phyloP scores from a whole-genome alignment of 164 flowering plant genomes.

The Dillenia suffruticosa region DNA sequence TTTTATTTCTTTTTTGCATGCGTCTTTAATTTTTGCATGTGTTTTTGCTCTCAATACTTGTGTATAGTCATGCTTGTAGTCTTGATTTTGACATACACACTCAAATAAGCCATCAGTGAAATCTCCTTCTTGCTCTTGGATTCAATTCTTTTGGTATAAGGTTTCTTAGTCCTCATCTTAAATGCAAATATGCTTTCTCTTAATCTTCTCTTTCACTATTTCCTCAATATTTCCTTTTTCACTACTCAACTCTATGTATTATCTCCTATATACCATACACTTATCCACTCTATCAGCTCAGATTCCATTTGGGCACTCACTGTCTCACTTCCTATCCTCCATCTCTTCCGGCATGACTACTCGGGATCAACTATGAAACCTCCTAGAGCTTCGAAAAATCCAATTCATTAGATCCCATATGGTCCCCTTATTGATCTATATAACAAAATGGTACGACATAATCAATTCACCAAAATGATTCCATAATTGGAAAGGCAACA shows the following conservation, averaged over 20 bases:
- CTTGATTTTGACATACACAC: slow-evolving; percentile 80
- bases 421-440: too few relatives aligned
- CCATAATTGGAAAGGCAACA: too few relatives aligned
- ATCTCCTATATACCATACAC: slow-evolving; percentile 85
- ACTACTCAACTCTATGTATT: slow-evolving; percentile 64
- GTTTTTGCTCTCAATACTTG: slow-evolving; percentile 82
- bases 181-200: slow-evolving; percentile 63
- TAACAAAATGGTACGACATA: too few relatives aligned
- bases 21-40: too few relatives aligned
- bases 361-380: slow-evolving; percentile 71
- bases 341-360: slow-evolving; percentile 91
- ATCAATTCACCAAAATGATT: too few relatives aligned
- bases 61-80: slow-evolving; percentile 83
- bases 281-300: slow-evolving; percentile 88
- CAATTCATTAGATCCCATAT: too few relatives aligned
- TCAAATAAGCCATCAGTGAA: slow-evolving; percentile 52
- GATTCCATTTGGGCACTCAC: slow-evolving; percentile 91
- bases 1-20: too few relatives aligned
- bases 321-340: slow-evolving; percentile 61
- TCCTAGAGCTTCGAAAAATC: slow-evolving; percentile 68
- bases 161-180: slow-evolving; percentile 65
- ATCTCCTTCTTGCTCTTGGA: slow-evolving; percentile 61
- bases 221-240: slow-evolving; percentile 70
- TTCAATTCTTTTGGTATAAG: slow-evolving; percentile 52
- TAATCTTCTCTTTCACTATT: slow-evolving; percentile 43